Base-by-base conservation (phyloP, 2,329 filamentous ascomycete genomes). In the Pseudodiploospora longispora region DNA sequence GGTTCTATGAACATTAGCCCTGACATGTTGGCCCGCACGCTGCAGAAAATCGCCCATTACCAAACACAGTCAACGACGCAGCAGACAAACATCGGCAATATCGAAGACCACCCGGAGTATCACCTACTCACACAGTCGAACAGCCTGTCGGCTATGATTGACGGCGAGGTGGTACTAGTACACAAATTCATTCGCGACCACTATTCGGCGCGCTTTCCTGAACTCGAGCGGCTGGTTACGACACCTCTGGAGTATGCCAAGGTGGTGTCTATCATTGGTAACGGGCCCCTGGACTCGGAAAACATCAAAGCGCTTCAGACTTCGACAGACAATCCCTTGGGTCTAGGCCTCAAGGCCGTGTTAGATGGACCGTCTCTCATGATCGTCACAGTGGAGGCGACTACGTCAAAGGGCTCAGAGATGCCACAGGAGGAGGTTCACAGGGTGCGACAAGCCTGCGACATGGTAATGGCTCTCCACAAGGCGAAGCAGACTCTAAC, bases 151-250 rank as follows among this genome's bases (percentile, higher is more conserved):
- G 94, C 91, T 5, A 85, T 86, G 50, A 96, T 97, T 53, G 90
- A 95, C 54, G 87, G 87, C 59, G 91, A 97, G 64, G 86, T 97
- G 38, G 85, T 86, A 31, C 77, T 93, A 6, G 87, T 97, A 27
- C 93, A 98, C 73, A 98, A 98, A 67, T 94, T 88, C 64, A 88
- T 96, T 47, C 81, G 91, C 58, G 93, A 98, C 58, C 88, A 96
- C 66, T 98, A 98, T 68, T 95, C 90, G 7, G 76, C 85, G 12
- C 81, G 91, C 48, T 98, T 97, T 58, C 91, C 93, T 0, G 91
- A 96, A 65, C 78, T 98, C 35, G 93, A 98, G 64, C 77, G 77
- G 19, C 78, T 98, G 31, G 84, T 98, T 48, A 88, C 87, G 46
- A 95, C 91, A 56, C 89, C 93, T 1, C 75, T 97, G 41, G 88